A percentile compares a stretch with the other conserved stretches of the same genome.
Conservation (phyloP, 2,329 filamentous ascomycete genomes). For the Botryotinia convoluta region DNA sequence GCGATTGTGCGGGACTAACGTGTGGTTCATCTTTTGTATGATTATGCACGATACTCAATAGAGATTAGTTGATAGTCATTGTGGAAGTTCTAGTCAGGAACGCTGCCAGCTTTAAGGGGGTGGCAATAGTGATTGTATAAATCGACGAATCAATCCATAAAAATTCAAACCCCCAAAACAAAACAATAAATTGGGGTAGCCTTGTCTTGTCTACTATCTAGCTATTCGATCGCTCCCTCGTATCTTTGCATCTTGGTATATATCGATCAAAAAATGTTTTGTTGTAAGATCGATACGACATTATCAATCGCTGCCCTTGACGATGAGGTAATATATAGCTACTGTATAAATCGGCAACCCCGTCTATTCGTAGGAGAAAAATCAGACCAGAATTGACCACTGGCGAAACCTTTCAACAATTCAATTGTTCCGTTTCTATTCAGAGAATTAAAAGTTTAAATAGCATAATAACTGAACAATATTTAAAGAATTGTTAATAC, state of each 20-base stretch:
- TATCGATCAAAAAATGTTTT: neutral
- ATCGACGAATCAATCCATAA: neutral
- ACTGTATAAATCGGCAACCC: neutral
- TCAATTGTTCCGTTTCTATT: too few relatives aligned
- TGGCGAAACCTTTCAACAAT: too few relatives aligned
- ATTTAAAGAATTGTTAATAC: too few relatives aligned
- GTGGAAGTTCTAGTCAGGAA: constrained; percentile 14
- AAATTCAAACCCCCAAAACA: neutral
- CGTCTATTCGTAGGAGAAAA: neutral
- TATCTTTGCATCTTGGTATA: neutral
- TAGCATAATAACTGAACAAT: too few relatives aligned
- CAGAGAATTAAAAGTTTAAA: too few relatives aligned
- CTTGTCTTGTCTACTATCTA: neutral
- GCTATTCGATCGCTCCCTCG: constrained; percentile 5
- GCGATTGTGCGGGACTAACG: constrained; percentile 12
- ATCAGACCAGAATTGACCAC: too few relatives aligned
- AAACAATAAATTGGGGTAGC: neutral
- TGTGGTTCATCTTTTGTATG: constrained; percentile 15
- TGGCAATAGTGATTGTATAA: constrained; percentile 1
- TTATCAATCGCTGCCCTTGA: constrained; percentile 6
- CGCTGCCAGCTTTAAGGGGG: constrained; percentile 1
- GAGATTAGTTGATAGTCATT: neutral
- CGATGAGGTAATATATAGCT: constrained; percentile 8
- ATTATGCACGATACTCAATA: constrained; percentile 5
- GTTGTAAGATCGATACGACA: neutral